These are phyloP conservation scores for Stevia rebaudiana DNA, from an alignment of 140 eudicot genomes.

Conservation along the genomic window DNA sequence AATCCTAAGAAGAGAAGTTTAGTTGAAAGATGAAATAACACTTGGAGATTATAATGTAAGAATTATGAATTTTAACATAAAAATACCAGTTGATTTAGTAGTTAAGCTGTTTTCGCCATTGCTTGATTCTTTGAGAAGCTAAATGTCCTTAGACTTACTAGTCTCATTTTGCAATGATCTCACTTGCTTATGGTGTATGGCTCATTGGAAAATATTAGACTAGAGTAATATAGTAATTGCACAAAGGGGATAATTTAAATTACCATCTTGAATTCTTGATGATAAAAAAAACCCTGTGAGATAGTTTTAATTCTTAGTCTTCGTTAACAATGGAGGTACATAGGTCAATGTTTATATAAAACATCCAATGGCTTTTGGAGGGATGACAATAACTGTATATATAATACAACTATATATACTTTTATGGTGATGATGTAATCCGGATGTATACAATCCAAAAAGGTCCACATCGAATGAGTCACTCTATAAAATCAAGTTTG, in stretches of 20 bases:
- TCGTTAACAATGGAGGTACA: neutral
- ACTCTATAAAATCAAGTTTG: neutral
- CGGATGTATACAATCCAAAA: neutral
- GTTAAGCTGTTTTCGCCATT: too few species aligned
- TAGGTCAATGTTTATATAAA: neutral
- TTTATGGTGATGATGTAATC: neutral
- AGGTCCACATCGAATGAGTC: neutral
- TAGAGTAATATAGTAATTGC: conserved; percentile 1
- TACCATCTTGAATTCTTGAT: conserved; percentile 8
- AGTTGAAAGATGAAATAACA: too few species aligned
- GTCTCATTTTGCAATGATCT: conserved; percentile 30
- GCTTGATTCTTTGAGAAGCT: conserved; percentile 14
- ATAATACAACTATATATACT: neutral
- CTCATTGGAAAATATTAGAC: conserved; percentile 7
- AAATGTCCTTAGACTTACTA: conserved; percentile 19
- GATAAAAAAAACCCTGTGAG: neutral
- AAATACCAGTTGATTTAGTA: too few species aligned
- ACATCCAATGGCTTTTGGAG: neutral
- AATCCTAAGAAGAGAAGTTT: too few species aligned
- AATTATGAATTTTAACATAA: too few species aligned
- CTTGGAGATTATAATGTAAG: too few species aligned
- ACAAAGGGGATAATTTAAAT: neutral
- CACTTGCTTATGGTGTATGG: neutral
- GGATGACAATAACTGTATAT: neutral
- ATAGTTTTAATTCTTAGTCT: neutral